Conservation (phyloP, 2,329 filamentous ascomycete species). For the Clonostachys rosea region DNA sequence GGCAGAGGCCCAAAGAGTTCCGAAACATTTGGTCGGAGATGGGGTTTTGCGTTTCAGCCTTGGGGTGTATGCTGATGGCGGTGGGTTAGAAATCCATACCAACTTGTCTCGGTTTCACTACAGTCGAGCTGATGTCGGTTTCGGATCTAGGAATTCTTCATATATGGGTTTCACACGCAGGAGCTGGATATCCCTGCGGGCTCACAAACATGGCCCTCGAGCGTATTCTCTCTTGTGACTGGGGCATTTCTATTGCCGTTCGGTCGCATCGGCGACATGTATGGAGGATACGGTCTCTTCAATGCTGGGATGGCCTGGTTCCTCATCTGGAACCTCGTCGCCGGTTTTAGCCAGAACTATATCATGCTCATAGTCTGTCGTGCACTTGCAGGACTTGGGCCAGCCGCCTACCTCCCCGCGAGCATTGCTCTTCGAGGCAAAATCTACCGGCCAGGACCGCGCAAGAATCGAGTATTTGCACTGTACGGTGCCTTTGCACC, state of each 20-base stretch:
- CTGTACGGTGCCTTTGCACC: slow-evolving; percentile 52
- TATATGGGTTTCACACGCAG: slow-evolving; percentile 63
- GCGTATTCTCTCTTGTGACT: slow-evolving; percentile 50
- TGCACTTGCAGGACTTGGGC: slow-evolving; percentile 63
- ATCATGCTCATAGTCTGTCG: slow-evolving; percentile 65
- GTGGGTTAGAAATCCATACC: too few species aligned
- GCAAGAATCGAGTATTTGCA: slow-evolving; percentile 61
- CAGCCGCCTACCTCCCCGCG: slow-evolving; percentile 63
- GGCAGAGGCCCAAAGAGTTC: too few species aligned
- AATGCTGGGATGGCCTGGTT: slow-evolving; percentile 55
- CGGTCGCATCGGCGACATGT: slow-evolving; percentile 54
- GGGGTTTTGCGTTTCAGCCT: too few species aligned
- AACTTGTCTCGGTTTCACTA: too few species aligned
- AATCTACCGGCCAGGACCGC: slow-evolving; percentile 61
- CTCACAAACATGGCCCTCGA: slow-evolving; percentile 60
- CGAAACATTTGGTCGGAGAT: too few species aligned
- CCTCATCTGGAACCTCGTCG: slow-evolving; percentile 57
- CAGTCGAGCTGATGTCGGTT: background rate
- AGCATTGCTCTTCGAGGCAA: slow-evolving; percentile 63
- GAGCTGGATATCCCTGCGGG: slow-evolving; percentile 58
- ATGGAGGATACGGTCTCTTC: slow-evolving; percentile 54
- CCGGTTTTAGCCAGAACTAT: slow-evolving; percentile 59
- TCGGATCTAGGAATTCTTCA: slow-evolving; percentile 58
- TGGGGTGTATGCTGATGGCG: too few species aligned
- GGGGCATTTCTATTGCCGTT: slow-evolving; percentile 55